Base-by-base conservation (phyloP, 768 basidiomycete genomes). In the Pisolithus orientalis region DNA sequence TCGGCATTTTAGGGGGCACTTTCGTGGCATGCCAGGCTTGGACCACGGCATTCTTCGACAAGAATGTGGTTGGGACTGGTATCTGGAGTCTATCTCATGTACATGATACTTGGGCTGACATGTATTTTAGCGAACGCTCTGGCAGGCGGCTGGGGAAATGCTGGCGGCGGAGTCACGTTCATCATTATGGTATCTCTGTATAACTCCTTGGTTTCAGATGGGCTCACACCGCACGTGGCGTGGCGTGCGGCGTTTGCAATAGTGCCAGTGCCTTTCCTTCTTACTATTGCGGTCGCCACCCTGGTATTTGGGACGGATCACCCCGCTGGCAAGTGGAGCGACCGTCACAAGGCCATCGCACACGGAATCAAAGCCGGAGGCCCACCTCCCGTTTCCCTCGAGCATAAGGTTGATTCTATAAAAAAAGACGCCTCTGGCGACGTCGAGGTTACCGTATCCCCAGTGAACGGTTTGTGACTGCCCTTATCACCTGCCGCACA, bases 1-100 rank as follows among this genome's bases (percentile, higher is more conserved):
- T 82, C 45, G 80, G 81, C 9, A 77, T 83, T 43, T 69, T 82
- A 2, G 83, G 83, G 6, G 82, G 68, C 0, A 79, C 80, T 1
- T 84, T 85, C 53, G 80, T 84, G 1, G 74, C 82, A 4, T 82
- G 80, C 54, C 77, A 82, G 50, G 75, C 77, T 3, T 82, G 83
- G 79, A 80, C 81, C 8, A 80, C 83, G 0, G 67, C 66, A 4
- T 83, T 84, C 64, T 84, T 79, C 61, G 80, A 82, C 62, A 81
- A 75, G 44, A 63, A 64, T 44, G 60, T 72, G 29, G 75, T 77
- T 16, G 75, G 75, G 3, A 65, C 64, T 1, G 66, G 65, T 67
- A 34, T 5, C 4, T 16, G 3, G 11, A 8, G 25, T 34, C 16
- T 11, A 21, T 45, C 6, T 7, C 14, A 10, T 14, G 44, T 2